Percentiles rank a stretch among this genome's conserved stretches.
These are phyloP conservation scores for Raffaelea ambrosiae DNA, from an alignment of 2,329 filamentous ascomycete species.

Conservation along the genomic window DNA sequence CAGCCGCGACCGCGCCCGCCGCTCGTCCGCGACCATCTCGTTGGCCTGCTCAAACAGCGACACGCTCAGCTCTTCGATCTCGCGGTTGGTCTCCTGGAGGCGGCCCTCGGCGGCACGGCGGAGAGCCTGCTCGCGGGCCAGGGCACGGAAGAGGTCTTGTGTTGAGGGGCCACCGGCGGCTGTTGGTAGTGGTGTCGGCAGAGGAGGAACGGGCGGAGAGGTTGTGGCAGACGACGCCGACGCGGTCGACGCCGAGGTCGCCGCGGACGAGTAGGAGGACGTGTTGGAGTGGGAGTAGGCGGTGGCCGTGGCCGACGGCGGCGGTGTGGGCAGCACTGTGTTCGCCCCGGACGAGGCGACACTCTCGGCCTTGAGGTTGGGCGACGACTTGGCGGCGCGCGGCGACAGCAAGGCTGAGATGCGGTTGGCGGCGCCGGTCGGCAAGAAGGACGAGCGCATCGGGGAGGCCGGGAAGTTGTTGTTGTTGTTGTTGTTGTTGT, in stretches of 20 bases:
- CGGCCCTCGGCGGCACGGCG: conserved; percentile 62
- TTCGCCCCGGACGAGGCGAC: too few relatives aligned
- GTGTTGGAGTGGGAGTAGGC: conserved; percentile 3
- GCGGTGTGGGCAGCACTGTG: conserved; percentile 4
- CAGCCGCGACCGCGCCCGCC: conserved; percentile 60
- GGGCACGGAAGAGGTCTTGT: conserved; percentile 51
- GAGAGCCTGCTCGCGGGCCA: conserved; percentile 58
- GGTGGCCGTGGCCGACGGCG: conserved; percentile 15
- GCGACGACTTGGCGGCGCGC: conserved; percentile 32
- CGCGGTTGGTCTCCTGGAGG: conserved; percentile 56
- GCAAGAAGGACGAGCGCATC: conserved; percentile 35
- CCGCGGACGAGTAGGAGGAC: conserved; percentile 12
- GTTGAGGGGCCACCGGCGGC: conserved; percentile 13
- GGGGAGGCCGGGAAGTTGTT: conserved; percentile 19
- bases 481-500: not conserved
- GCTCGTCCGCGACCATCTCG: conserved; percentile 75
- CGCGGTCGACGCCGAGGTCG: conserved; percentile 1
- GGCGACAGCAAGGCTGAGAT: conserved; percentile 37
- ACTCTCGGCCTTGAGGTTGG: conserved; percentile 21
- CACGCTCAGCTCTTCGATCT: conserved; percentile 71
- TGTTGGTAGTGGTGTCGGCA: conserved; percentile 5
- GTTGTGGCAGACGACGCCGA: not conserved
- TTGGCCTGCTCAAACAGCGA: conserved; percentile 76
- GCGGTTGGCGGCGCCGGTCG: conserved; percentile 31
- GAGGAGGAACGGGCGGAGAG: conserved; percentile 6